Evolutionary conservation across 2,329 filamentous ascomycete genomes (phyloP).

Genomic region (Fusarium goolgardi): DNA sequence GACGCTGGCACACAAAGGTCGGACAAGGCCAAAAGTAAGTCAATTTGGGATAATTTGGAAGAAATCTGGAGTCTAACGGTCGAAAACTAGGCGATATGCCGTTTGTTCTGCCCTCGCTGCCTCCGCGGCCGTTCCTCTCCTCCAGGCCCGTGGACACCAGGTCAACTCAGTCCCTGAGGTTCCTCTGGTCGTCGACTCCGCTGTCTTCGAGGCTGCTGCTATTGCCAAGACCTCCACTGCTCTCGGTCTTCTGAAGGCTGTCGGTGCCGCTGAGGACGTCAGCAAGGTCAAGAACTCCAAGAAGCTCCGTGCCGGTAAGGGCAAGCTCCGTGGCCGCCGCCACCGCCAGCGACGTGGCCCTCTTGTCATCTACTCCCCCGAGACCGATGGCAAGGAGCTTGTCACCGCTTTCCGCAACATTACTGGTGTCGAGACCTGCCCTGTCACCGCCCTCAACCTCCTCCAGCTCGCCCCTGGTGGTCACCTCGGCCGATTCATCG

Average conservation of each 20-base stretch:
- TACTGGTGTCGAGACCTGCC: slow-evolving; percentile 95
- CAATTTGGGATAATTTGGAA: background rate
- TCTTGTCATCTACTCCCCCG: slow-evolving; percentile 96
- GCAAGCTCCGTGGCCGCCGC: slow-evolving; percentile 96
- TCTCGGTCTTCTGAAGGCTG: slow-evolving; percentile 85
- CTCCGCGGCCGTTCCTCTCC: slow-evolving; percentile 92
- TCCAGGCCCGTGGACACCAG: slow-evolving; percentile 97
- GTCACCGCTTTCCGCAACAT: slow-evolving; percentile 98
- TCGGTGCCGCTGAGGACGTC: slow-evolving; percentile 90
- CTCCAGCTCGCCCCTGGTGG: slow-evolving; percentile 99
- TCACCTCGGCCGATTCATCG: slow-evolving; percentile 97
- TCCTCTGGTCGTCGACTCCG: slow-evolving; percentile 93
- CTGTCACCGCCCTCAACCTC: slow-evolving; percentile 95
- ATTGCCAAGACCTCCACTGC: slow-evolving; percentile 91
- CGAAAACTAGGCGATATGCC: slow-evolving; percentile 82
- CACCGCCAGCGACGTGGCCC: slow-evolving; percentile 98
- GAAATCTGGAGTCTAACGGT: slow-evolving; percentile 37
- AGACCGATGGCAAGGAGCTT: slow-evolving; percentile 94
- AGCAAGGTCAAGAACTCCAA: slow-evolving; percentile 96
- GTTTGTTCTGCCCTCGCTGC: slow-evolving; percentile 97
- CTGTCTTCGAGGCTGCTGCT: slow-evolving; percentile 82
- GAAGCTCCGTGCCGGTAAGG: slow-evolving; percentile 98
- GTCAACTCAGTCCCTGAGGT: slow-evolving; percentile 93
- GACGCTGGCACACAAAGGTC: slow-evolving; percentile 99
- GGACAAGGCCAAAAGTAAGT: slow-evolving; percentile 90